Base-by-base conservation (phyloP, 2,329 filamentous ascomycete genomes). In the Aspergillus tubingensis region DNA sequence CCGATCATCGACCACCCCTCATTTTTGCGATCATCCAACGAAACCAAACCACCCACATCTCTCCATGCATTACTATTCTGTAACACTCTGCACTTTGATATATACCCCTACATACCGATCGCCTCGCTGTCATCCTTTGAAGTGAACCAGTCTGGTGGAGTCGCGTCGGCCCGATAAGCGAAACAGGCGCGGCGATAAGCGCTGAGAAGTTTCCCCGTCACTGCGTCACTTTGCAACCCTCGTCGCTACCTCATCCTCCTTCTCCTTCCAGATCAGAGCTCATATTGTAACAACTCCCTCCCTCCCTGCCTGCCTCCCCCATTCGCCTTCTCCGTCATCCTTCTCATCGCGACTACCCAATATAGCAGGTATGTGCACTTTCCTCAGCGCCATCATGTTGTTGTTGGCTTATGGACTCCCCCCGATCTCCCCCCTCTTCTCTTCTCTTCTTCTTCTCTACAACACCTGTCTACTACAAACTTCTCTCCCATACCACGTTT, bases 341-440 rank as follows among this genome's bases (percentile, higher is more conserved):
- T 63, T 21, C 47, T 32, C 53, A 47, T 49, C 62, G 66, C 57
- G 65, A 61, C 49, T 70, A 47, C 57, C 57, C 59, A 63, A 64
- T 44, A 60, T 17, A 54, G 39, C 56, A 56, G 60, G 57, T 60
- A 62, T 65, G 57, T 48, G 54, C 58, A 43, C 54, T 49, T 67
- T 59, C 58, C 59, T 56, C 52, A 15, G 54, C 51, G 27, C 55
- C 51, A 44, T 52, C 48, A 49, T 57, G 30, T 50, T 57, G 41
- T 17, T 57, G 27, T 57, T 39, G 32, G 32, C 17, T 27, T 59
- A 30, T 49, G 41, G 13, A 17, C 25, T 21, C 15, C 32, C 56
- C 48, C 30, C 47, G 15, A 51, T 48, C 41, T 43, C 41, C 54
- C 36, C 44, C 27, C 52, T 13, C 30, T 39, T 23, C 41, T 56